Evolutionary conservation across 306 rosid species (phyloP), one percentile per base, ranked within the genome.

Genomic region (Urtica urens): DNA sequence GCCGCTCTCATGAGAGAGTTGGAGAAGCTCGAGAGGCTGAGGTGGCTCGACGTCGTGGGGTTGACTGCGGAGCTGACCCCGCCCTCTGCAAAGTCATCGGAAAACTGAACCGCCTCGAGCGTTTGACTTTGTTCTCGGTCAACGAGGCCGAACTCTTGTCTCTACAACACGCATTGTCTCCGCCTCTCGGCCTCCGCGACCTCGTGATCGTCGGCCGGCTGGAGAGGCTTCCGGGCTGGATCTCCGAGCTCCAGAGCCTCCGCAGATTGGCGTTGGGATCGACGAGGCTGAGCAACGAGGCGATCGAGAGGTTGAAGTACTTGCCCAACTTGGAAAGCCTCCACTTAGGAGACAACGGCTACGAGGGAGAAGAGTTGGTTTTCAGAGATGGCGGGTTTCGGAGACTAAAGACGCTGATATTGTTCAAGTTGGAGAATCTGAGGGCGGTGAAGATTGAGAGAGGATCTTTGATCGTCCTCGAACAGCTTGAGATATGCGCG

Each of bases 351-450:
- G 1, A 21, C 40, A 15, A 48, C 0, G 53, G 58, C 7, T 71
- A 49, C 34, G 57, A 1, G 40, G 77, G 72, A 37, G 60, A 57
- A 51, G 37, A 2, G 23, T 23, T 71, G 53, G 54, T 65, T 46
- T 71, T 65, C 23, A 31, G 40, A 46, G 33, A 7, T 3, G 56
- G 60, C 3, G 71, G 67, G 3, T 70, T 70, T 43, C 60, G 8
- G 26, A 71, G 51, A 29, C 53, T 57, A 10, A 57, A 18, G 9
- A 10, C 9, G 9, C 29, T 71, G 6, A 1, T 0, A 3, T 23
- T 44, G 2, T 3, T 2, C 3, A 10, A 25, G 1, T 8, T 71
- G 11, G 19, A 38, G 9, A 24, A 46, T n/a, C 3, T 71, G 12
- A 51, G 23, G 9, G 58, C 28, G 29, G 9, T 71, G 5, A 14